Base-by-base conservation (phyloP, 2,329 filamentous ascomycete genomes). In the Claviceps sp. region DNA sequence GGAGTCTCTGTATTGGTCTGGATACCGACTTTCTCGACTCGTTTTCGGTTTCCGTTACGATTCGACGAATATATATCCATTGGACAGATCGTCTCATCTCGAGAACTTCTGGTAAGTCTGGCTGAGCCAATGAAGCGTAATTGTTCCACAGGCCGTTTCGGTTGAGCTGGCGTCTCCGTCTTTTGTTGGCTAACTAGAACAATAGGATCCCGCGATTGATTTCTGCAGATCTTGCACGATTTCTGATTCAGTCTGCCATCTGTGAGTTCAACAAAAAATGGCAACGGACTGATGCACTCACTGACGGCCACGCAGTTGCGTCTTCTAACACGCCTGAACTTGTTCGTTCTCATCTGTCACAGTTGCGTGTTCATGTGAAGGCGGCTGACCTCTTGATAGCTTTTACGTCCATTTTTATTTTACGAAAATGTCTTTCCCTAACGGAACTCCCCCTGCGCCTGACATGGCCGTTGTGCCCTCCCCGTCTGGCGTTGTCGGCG, bases 381-480 rank as follows among this genome's bases (percentile, higher is more conserved):
- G 24, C 5, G 26, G 18, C 48, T 50, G 26, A 50, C 41, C 14
- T 4, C 11, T 13, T 20, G 20, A 38, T 13, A 44, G 41, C 18
- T 9, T 37, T 48, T 37, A 34, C 24, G 30, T 30, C 48, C 40
- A 16, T 38, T 18, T 18, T 9, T 22, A 43, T 50, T 37, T 30
- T 44, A 60, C 59, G 30, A 62, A 65, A 54, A 67, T 70, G 66
- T 56, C 62, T 52, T 70, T 63, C 55, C 56, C 63, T 26, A 70
- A 70, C 62, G 67, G 67, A 55, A 70, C 67, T 22, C 67, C 67
- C 49, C 67, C 67, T 49, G 66, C 66, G 40, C 60, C 61, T 50
- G 67, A 70, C 48, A 67, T 69, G 65, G 62, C 62, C 26, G 61
- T 61, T 43, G 62, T 63, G 41, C 60, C 65, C 30, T 62, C 67